Evolutionary conservation across 1,139 yeast genomes (phyloP), one percentile per base, ranked within the genome.

Genomic region (Suhomyces taliae): DNA sequence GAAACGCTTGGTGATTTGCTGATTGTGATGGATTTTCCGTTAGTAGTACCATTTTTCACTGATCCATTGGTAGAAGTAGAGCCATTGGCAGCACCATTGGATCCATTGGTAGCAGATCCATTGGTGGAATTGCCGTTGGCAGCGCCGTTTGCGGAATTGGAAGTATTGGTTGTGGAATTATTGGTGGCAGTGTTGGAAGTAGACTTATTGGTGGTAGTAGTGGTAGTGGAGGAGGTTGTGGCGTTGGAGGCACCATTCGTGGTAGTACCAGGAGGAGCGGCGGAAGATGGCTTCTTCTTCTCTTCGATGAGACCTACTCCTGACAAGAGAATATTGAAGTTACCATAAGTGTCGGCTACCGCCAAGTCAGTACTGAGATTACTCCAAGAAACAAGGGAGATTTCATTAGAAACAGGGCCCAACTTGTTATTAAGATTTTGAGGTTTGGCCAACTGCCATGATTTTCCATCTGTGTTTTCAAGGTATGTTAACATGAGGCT

Each of bases 361-460:
- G 82, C 82, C 50, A 81, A 63, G 51, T 81, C 85, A 45, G 84
- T 79, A 46, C 79, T 78, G 6, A 78, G 63, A 40, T 74, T 74
- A 55, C 83, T 76, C 78, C 83, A 81, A 27, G 63, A 58, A 6
- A 79, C 72, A 34, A 64, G 46, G 4, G 67, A 52, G 34, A 74
- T 51, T 38, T 64, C 67, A 6, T 55, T 36, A 14, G 54, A 52
- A 35, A 58, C 60, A 26, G 56, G 70, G 69, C 59, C 81, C 15
- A 73, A 67, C 41, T 68, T 69, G 27, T 74, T 61, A 31, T 61
- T 56, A 40, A 79, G 63, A 14, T 69, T 67, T 41, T 74, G 79
- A 7, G 83, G 79, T 6, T 75, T 70, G 0, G 90, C 83, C 48
- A 86, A 65, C 54, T 79, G 82, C 93, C 95, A 87, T 24, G 71